Evolutionary conservation across 2,329 filamentous ascomycete species (phyloP).

Genomic region (Talaromyces sp.): DNA sequence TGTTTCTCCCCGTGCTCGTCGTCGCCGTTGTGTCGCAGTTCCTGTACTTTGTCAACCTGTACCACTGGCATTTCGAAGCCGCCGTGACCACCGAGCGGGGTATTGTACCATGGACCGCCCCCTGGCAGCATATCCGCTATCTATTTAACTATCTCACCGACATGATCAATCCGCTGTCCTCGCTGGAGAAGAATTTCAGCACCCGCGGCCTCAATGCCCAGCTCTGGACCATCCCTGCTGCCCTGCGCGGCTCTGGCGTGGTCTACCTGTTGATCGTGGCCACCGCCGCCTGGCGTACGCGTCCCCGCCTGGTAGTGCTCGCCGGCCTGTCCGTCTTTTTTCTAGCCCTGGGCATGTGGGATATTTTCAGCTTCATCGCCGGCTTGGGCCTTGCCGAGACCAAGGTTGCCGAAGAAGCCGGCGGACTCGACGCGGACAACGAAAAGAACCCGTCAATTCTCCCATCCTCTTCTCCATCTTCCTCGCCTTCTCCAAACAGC

Average conservation of each 20-base stretch:
- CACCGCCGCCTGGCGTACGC: slow-evolving; percentile 1
- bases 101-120: slow-evolving; percentile 1
- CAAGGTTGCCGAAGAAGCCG: slow-evolving; percentile 3
- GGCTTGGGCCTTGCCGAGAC: slow-evolving; percentile 5
- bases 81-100: background rate
- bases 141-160: slow-evolving; percentile 1
- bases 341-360: slow-evolving; percentile 4
- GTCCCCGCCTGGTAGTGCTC: background rate
- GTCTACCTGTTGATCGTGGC: slow-evolving; percentile 13
- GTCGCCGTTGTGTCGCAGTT: slow-evolving; percentile 18
- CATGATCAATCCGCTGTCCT: slow-evolving; percentile 1
- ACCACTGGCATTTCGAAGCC: background rate
- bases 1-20: slow-evolving; percentile 23
- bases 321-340: background rate
- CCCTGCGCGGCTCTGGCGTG: slow-evolving; percentile 19
- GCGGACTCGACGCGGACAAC: background rate
- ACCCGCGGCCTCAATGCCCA: slow-evolving; percentile 14
- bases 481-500: background rate
- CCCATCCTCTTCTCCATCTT: background rate
- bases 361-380: slow-evolving; percentile 5
- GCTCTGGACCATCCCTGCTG: slow-evolving; percentile 22
- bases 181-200: background rate
- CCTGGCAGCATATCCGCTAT: slow-evolving; percentile 1
- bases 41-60: slow-evolving; percentile 16
- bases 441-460: background rate